Conservation (phyloP, 257 asterid genomes). For the Paraleonurus japonicus region DNA sequence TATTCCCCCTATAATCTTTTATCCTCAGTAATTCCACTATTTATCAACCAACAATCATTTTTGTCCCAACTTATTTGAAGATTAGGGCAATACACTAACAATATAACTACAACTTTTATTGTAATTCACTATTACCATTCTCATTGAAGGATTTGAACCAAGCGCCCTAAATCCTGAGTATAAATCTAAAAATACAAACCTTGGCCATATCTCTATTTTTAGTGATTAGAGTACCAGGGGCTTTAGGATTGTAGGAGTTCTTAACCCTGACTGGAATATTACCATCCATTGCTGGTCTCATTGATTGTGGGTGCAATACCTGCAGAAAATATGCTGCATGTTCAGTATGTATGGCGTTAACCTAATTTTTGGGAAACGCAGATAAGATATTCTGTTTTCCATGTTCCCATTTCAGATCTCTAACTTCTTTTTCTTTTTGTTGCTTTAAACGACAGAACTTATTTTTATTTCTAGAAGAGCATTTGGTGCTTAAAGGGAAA, state of each 20-base stretch:
- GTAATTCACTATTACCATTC: no score
- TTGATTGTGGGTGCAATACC: slow-evolving; percentile 84
- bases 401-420: not conserved
- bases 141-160: no score
- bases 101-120: no score
- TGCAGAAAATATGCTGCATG: slow-evolving; percentile 2
- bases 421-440: not conserved
- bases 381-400: not conserved
- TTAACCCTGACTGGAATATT: slow-evolving; percentile 78
- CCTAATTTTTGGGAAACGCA: not conserved
- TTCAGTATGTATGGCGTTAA: not conserved
- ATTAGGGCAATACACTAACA: no score
- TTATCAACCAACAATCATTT: no score
- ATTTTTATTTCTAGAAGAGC: not conserved
- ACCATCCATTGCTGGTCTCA: slow-evolving; percentile 84
- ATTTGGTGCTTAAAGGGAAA: not conserved
- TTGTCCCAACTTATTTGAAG: no score
- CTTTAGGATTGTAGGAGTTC: slow-evolving; percentile 77
- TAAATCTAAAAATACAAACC: slow-evolving; percentile 31
- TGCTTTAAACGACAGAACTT: not conserved
- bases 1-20: no score
- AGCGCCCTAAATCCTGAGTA: not conserved
- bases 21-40: no score
- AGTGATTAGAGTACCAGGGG: slow-evolving; percentile 74
- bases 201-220: slow-evolving; percentile 64